These are phyloP conservation scores for Ophiocordyceps sinensis DNA, from an alignment of 2,329 filamentous ascomycete genomes.

Conservation along the genomic window DNA sequence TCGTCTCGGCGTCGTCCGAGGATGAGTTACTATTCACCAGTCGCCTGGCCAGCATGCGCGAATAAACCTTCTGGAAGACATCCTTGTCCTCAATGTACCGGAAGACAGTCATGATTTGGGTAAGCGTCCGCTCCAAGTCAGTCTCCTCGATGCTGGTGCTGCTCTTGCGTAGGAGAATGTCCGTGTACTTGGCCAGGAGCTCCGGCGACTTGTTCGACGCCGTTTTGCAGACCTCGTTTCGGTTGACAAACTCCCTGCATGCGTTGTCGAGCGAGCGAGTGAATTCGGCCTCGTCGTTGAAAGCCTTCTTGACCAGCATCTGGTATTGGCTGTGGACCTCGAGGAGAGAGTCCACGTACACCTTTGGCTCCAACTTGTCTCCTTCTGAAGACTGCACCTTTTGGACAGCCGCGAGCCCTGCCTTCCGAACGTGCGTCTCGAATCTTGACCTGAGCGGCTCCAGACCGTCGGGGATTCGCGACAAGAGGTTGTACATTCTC, in stretches of 20 bases:
- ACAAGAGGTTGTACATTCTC: constrained; percentile 87
- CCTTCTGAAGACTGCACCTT: constrained; percentile 78
- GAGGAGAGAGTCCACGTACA: constrained; percentile 88
- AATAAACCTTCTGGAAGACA: constrained; percentile 99
- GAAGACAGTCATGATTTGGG: constrained; percentile 97
- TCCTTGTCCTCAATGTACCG: constrained; percentile 99
- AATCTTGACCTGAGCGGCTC: constrained; percentile 80
- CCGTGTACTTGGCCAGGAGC: constrained; percentile 87
- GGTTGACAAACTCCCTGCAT: constrained; percentile 94
- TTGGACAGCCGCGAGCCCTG: constrained; percentile 73
- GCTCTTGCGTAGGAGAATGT: constrained; percentile 83
- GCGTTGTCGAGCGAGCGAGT: constrained; percentile 93
- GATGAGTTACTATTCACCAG: constrained; percentile 91
- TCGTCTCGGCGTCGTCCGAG: constrained; percentile 93
- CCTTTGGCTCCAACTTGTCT: constrained; percentile 86
- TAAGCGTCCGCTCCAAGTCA: constrained; percentile 76
- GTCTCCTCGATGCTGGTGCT: constrained; percentile 86
- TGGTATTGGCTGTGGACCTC: constrained; percentile 93
- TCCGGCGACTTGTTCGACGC: constrained; percentile 92
- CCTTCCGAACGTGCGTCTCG: constrained; percentile 83
- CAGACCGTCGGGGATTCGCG: constrained; percentile 77
- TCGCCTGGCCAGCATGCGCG: constrained; percentile 86
- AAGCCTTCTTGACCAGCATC: constrained; percentile 78
- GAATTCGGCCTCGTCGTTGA: constrained; percentile 92
- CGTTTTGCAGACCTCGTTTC: constrained; percentile 89